phyloP scores from a whole-genome alignment of 108 stramenopile genomes.

The Skeletonema menzelii region DNA sequence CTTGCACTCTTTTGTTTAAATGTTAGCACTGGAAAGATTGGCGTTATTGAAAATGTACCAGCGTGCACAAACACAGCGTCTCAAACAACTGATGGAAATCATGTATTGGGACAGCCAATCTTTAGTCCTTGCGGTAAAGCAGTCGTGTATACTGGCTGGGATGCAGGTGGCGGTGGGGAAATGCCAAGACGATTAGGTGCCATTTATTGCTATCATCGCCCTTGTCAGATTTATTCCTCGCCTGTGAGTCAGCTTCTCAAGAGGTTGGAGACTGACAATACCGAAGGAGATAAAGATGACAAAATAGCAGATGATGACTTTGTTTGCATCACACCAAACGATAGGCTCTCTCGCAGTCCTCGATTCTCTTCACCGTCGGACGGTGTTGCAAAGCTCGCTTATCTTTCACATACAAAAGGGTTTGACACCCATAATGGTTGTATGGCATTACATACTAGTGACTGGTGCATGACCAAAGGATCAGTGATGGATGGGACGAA shows the following conservation, averaged over 20 bases:
- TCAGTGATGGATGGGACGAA: slow-evolving; percentile 16
- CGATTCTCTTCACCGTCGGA: slow-evolving; percentile 43
- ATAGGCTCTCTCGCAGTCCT: slow-evolving; percentile 67
- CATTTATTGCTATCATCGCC: slow-evolving; percentile 72
- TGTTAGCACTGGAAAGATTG: slow-evolving; percentile 60
- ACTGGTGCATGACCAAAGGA: slow-evolving; percentile 40
- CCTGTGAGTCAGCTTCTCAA: slow-evolving; percentile 41
- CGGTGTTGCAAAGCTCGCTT: slow-evolving; percentile 46
- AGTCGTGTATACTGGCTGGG: slow-evolving; percentile 78
- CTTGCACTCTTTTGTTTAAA: slow-evolving; percentile 66
- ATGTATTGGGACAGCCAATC: slow-evolving; percentile 60
- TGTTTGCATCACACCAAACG: slow-evolving; percentile 50
- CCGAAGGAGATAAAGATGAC: background rate
- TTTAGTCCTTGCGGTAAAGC: slow-evolving; percentile 54
- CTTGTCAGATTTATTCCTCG: slow-evolving; percentile 68
- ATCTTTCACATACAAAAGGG: slow-evolving; percentile 52
- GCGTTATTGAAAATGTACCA: slow-evolving; percentile 60
- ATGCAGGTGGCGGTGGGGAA: slow-evolving; percentile 64
- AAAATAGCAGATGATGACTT: slow-evolving; percentile 15
- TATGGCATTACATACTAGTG: slow-evolving; percentile 53
- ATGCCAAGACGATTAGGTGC: slow-evolving; percentile 78
- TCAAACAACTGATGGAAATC: slow-evolving; percentile 28
- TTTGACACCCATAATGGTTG: slow-evolving; percentile 75
- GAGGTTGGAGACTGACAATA: slow-evolving; percentile 25
- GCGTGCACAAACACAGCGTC: slow-evolving; percentile 17